phyloP scores from a whole-genome alignment of 2,329 filamentous ascomycete species.

The Penicillium hordei region DNA sequence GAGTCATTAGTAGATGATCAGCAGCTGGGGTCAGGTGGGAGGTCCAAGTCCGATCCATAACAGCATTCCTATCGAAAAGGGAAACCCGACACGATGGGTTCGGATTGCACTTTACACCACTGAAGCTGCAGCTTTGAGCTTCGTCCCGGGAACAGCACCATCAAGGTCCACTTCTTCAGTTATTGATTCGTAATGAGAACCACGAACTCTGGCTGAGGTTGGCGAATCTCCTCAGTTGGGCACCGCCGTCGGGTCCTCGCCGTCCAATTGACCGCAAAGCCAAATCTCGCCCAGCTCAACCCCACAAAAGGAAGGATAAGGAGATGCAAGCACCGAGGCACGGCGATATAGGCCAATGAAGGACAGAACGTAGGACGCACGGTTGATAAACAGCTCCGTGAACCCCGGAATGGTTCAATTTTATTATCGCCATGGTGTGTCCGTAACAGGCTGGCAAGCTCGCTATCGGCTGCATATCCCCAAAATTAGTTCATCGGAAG shows the following conservation, averaged over 20 bases:
- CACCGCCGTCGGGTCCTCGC: neutral
- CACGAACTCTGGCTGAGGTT: neutral
- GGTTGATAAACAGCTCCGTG: neutral
- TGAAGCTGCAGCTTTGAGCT: neutral
- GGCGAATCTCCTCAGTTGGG: neutral
- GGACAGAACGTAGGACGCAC: neutral
- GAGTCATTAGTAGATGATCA: neutral
- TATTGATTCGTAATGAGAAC: neutral
- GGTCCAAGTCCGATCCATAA: neutral
- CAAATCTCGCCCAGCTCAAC: neutral
- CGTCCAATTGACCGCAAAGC: neutral
- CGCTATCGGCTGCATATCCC: neutral
- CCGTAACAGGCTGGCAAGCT: neutral
- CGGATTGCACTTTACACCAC: neutral
- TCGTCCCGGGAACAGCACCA: neutral
- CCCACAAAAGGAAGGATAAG: neutral
- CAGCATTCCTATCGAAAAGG: neutral
- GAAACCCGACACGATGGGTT: constrained; percentile 11
- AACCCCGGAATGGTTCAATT: no score
- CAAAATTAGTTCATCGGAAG: neutral
- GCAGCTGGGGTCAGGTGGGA: neutral
- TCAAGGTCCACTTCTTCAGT: constrained; percentile 8
- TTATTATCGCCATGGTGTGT: neutral
- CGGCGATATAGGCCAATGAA: neutral
- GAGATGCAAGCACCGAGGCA: neutral